phyloP scores from a whole-genome alignment of 2,329 filamentous ascomycete species.

The Delphinella strobiligena region DNA sequence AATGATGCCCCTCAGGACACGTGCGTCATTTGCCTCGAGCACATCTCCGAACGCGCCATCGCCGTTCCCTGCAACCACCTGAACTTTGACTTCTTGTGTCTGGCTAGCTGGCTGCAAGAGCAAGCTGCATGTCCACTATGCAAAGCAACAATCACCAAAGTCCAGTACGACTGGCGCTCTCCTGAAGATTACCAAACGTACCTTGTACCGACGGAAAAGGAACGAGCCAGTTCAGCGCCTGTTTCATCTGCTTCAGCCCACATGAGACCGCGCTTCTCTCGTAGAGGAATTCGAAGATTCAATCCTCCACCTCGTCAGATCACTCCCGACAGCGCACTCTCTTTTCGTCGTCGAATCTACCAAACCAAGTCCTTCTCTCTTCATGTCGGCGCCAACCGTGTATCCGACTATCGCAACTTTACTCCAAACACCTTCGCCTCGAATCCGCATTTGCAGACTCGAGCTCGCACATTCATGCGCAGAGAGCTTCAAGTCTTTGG shows the following conservation, averaged over 20 bases:
- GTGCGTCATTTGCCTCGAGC: constrained; percentile 82
- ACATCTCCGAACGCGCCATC: constrained; percentile 58
- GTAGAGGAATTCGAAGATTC: not conserved
- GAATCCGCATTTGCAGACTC: constrained; percentile 57
- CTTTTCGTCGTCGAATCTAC: constrained; percentile 61
- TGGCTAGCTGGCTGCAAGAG: constrained; percentile 69
- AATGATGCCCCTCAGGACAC: constrained; percentile 25
- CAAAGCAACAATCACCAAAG: constrained; percentile 39
- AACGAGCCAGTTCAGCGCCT: not conserved
- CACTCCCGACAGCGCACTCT: constrained; percentile 29
- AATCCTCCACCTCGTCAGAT: not conserved
- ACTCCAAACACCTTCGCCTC: constrained; percentile 53
- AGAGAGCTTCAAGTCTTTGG: constrained; percentile 75
- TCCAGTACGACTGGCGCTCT: constrained; percentile 53
- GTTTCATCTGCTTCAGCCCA: not conserved
- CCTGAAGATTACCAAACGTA: constrained; percentile 47
- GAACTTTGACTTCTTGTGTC: constrained; percentile 76
- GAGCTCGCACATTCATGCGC: constrained; percentile 69
- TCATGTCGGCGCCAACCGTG: constrained; percentile 68
- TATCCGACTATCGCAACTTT: constrained; percentile 65
- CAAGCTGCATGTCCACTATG: constrained; percentile 69
- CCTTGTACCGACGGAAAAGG: constrained; percentile 30
- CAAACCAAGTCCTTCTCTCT: constrained; percentile 59
- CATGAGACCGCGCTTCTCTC: not conserved
- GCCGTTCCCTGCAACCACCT: constrained; percentile 67